Base-by-base conservation (phyloP, 345 rosid genomes). In the Turritis glabra region DNA sequence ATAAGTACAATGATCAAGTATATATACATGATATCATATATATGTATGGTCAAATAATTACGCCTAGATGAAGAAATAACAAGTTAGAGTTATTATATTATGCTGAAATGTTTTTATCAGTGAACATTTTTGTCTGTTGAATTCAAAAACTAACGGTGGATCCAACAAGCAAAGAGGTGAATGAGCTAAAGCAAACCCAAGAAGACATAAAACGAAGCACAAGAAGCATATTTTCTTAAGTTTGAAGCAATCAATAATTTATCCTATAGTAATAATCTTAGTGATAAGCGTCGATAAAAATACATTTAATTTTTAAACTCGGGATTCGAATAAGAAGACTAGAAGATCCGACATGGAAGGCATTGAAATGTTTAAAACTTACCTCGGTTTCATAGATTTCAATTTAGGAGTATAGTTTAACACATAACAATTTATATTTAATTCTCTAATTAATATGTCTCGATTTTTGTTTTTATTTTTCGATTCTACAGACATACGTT, bases 401-500 rank as follows among this genome's bases (percentile, higher is more conserved):
- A 5, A 12, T 5, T 58, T 38, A n/a, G 7, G 8, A 41, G 9
- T n/a, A 23, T 22, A 38, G 21, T 38, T 13, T 6, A n/a, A 72
- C 37, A 40, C 21, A 27, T 64, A 44, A 23, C 43, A 26, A 30
- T 41, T 64, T 55, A 35, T 56, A 41, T 64, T 64, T 64, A 23
- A 35, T 23, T 51, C 3, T 57, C 53, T 58, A 63, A 46, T 64
- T 55, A 46, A 64, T 71, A 56, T 70, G 54, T 77, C 76, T 77
- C 72, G 80, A 47, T 77, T 37, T 33, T 64, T 77, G 76, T 27
- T 56, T 77, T 56, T 52, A 6, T 30, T 30, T 26, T 70, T 53
- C 76, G 80, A 77, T 64, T 71, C 67, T 71, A 77, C 76, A 77
- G 80, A 77, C 80, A 77, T 77, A 77, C 80, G 80, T 77, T 77